Percentiles rank a stretch among this genome's conserved stretches.
Conservation (phyloP, 2,329 filamentous ascomycete genomes). For the Fusarium miscanthi region DNA sequence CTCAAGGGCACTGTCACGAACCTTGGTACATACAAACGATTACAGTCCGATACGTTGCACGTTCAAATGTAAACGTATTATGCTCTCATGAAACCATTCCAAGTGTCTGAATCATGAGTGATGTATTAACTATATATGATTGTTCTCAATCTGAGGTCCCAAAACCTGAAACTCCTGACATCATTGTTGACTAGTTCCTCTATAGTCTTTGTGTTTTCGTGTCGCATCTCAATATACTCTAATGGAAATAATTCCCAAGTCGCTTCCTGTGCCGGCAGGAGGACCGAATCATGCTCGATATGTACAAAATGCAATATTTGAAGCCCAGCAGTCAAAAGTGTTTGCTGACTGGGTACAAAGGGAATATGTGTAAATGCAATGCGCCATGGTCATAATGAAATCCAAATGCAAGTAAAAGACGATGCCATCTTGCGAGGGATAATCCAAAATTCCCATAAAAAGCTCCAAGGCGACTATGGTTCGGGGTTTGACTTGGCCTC, state of each 20-base stretch:
- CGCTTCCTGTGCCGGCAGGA: slow-evolving; percentile 32
- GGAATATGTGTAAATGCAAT: slow-evolving; percentile 22
- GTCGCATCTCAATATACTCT: slow-evolving; percentile 29
- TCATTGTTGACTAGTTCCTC: slow-evolving; percentile 17
- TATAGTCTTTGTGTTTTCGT: slow-evolving; percentile 31
- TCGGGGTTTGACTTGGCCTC: slow-evolving; percentile 3
- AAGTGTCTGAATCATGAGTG: neutral
- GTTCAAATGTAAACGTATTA: neutral
- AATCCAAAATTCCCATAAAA: neutral
- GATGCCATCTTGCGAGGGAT: neutral
- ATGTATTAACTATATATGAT: slow-evolving; percentile 34
- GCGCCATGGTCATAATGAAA: slow-evolving; percentile 9
- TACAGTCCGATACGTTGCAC: neutral
- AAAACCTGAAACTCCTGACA: slow-evolving; percentile 24
- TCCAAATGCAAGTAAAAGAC: neutral
- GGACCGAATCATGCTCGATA: slow-evolving; percentile 20
- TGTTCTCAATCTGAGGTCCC: slow-evolving; percentile 29
- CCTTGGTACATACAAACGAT: neutral
- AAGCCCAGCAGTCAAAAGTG: slow-evolving; percentile 5
- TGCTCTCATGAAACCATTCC: neutral
- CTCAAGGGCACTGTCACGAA: neutral
- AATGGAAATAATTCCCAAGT: slow-evolving; percentile 6
- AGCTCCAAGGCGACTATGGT: slow-evolving; percentile 4
- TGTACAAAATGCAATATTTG: slow-evolving; percentile 34
- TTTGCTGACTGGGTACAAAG: slow-evolving; percentile 15